Base-by-base conservation (phyloP, 139 green algal genomes). In the Chlamydomonas sp. region DNA sequence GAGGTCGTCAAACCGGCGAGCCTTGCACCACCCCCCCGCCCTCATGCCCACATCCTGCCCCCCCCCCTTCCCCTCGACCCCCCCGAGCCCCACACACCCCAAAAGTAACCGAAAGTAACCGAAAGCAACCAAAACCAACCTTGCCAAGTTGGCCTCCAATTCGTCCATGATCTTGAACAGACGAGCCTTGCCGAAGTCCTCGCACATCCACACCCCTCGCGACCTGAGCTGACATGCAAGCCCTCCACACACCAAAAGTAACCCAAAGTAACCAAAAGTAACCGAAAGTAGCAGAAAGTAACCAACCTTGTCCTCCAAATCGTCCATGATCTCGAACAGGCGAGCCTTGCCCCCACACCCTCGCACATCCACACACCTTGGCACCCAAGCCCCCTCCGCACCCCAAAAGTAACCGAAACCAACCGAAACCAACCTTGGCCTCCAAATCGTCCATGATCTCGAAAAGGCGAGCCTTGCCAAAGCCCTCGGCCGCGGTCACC, bases 91-190 rank as follows among this genome's bases (percentile, higher is more conserved):
- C n/a, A n/a, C n/a, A n/a, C n/a, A n/a, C n/a, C n/a, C n/a, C n/a
- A n/a, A n/a, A n/a, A n/a, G n/a, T n/a, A n/a, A n/a, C n/a, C n/a
- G 16, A 54, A 54, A 54, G 13, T 54, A 13, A 54, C n/a, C n/a
- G n/a, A n/a, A 54, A 54, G 13, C 43, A n/a, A 13, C 16, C 16
- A 16, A 54, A 54, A 13, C 13, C 43, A 13, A 13, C 43, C 54
- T 64, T 64, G n/a, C n/a, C n/a, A n/a, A n/a, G n/a, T n/a, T n/a
- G 28, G 60, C 37, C 65, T 79, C 67, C 62, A 91, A 77, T 24
- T 77, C 84, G 16, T 86, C 85, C 73, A 95, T 70, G 64, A 91
- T 90, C 36, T 84, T 75, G 74, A 95, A 95, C 73, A 92, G 83
- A 6, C 68, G 70, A 0, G 34, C 34, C 85, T 92, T 90, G 77